Evolutionary conservation across 2,329 filamentous ascomycete species (phyloP).

Genomic region (Colletotrichum spinosum): DNA sequence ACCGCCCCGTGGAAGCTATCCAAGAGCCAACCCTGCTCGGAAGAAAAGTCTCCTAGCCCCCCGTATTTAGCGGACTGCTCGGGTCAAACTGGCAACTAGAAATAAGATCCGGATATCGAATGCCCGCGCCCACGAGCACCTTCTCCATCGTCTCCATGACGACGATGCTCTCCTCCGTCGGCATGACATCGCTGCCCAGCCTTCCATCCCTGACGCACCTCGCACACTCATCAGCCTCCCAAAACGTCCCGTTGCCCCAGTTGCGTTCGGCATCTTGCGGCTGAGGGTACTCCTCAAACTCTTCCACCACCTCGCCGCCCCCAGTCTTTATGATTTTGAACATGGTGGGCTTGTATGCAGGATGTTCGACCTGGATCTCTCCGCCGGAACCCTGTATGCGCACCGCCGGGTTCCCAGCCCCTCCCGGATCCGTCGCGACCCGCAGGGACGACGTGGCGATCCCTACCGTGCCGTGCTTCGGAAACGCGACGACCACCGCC

Average conservation of each 20-base stretch:
- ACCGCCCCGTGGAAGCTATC: not conserved
- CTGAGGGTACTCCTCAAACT: no score
- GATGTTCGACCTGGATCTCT: no score
- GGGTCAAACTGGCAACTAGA: conserved; percentile 67
- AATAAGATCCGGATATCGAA: conserved; percentile 66
- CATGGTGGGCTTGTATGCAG: no score
- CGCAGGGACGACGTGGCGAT: no score
- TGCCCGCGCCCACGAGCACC: conserved; percentile 62
- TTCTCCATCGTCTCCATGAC: conserved; percentile 82
- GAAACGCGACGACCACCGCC: no score
- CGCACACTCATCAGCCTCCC: conserved; percentile 85
- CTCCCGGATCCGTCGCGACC: no score
- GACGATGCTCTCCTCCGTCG: conserved; percentile 81
- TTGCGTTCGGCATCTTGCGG: no score
- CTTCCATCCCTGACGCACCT: conserved; percentile 81
- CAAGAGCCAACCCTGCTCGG: not conserved
- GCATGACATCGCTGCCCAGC: conserved; percentile 77
- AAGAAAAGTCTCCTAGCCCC: conserved; percentile 42
- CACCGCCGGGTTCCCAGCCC: no score
- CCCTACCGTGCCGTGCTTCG: no score
- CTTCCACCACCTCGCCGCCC: no score
- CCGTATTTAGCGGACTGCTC: conserved; percentile 69
- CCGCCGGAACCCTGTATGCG: no score
- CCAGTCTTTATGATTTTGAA: no score
- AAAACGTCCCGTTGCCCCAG: conserved; percentile 86